These are phyloP conservation scores for Penicillium desertorum DNA, from an alignment of 495 filamentous ascomycete genomes.

Conservation along the genomic window DNA sequence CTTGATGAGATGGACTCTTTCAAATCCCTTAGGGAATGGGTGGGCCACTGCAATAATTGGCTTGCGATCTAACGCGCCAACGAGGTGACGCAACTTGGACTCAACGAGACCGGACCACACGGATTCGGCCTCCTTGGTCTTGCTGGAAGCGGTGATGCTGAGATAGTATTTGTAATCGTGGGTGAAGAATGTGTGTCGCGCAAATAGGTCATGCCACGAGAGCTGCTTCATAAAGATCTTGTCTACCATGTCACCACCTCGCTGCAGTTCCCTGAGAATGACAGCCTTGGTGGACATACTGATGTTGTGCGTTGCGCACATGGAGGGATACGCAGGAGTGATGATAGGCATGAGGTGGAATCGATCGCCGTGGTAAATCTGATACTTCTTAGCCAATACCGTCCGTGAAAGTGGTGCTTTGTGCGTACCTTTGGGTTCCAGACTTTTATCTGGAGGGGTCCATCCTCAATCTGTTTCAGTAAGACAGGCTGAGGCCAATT, in stretches of 20 bases:
- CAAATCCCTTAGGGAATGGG: conserved; percentile 90
- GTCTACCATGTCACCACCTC: conserved; percentile 73
- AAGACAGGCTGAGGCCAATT: conserved; percentile 90
- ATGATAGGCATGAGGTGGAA: conserved; percentile 96
- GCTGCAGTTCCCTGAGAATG: conserved; percentile 77
- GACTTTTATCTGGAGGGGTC: conserved; percentile 73
- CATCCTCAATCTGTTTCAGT: conserved; percentile 84
- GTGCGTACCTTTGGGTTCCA: conserved; percentile 86
- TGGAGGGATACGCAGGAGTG: conserved; percentile 91
- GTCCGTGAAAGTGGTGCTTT: not conserved
- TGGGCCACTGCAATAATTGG: conserved; percentile 79
- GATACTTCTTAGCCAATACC: not conserved
- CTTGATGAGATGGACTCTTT: conserved; percentile 71
- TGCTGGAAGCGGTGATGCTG: conserved; percentile 80
- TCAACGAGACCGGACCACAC: conserved; percentile 90
- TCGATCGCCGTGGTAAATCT: conserved; percentile 79
- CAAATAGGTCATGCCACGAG: conserved; percentile 85
- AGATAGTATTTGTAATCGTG: conserved; percentile 92
- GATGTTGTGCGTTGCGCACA: conserved; percentile 96
- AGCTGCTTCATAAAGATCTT: conserved; percentile 72
- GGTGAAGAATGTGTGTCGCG: conserved; percentile 88
- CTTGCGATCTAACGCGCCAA: conserved; percentile 71
- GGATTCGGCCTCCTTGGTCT: conserved; percentile 77
- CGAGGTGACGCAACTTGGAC: conserved; percentile 84
- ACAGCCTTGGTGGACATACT: conserved; percentile 79